phyloP scores from a whole-genome alignment of 2,329 filamentous ascomycete species.

The Calonectria multiphialidica region DNA sequence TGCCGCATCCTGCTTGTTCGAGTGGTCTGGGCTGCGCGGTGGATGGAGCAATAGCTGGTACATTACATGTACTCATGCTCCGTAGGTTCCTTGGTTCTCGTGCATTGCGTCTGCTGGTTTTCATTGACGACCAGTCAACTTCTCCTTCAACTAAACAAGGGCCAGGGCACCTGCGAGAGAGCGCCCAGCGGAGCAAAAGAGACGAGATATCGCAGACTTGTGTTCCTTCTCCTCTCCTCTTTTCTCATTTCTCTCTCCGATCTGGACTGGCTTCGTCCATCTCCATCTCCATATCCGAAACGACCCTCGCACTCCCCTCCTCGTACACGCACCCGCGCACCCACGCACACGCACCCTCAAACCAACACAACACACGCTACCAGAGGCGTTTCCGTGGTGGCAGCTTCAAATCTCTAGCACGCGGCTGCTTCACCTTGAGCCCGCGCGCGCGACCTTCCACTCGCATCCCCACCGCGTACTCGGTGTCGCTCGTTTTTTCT shows the following conservation, averaged over 20 bases:
- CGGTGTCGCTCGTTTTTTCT: conserved; percentile 26
- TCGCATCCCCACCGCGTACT: conserved; percentile 31
- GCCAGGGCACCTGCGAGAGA: conserved; percentile 27
- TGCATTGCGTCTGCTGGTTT: conserved; percentile 24
- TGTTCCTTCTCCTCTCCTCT: conserved; percentile 17
- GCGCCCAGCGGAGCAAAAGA: conserved; percentile 22
- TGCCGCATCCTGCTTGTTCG: conserved; percentile 20
- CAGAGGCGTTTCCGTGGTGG: conserved; percentile 29
- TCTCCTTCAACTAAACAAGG: conserved; percentile 31
- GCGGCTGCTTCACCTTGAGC: conserved; percentile 40
- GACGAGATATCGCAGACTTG: conserved; percentile 26
- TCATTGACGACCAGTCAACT: conserved; percentile 23
- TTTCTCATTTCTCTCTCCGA: conserved; percentile 15
- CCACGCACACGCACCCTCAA: conserved; percentile 4
- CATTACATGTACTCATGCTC: conserved; percentile 6
- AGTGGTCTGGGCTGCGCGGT: conserved; percentile 12
- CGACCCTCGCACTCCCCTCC: conserved; percentile 12
- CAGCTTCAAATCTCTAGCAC: conserved; percentile 35
- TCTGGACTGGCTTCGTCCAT: conserved; percentile 15
- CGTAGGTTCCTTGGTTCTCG: conserved; percentile 13
- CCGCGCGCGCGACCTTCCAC: conserved; percentile 38
- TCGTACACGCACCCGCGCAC: conserved; percentile 2
- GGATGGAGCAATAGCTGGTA: conserved; percentile 9
- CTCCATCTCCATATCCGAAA: conserved; percentile 15
- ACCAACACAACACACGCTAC: conserved; percentile 17